Evolutionary conservation across 176 grass and related monocot species (phyloP).

Genomic region (Oryza glaberrima): DNA sequence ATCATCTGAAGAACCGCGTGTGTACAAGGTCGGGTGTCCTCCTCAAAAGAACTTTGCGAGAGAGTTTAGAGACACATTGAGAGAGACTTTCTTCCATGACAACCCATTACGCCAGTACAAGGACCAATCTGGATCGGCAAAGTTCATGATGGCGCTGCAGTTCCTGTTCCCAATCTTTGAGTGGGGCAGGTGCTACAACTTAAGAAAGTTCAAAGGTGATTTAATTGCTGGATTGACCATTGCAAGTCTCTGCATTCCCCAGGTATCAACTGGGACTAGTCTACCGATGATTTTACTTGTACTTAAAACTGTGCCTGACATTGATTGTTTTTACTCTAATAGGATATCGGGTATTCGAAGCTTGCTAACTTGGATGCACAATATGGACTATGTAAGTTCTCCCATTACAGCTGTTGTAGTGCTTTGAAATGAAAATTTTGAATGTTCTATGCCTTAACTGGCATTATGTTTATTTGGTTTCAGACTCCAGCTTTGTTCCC

Average conservation of each 20-base stretch:
- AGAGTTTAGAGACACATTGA: slow-evolving; percentile 65
- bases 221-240: slow-evolving; percentile 88
- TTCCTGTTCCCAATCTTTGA: slow-evolving; percentile 85
- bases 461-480: slow-evolving; percentile 39
- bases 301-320: slow-evolving; percentile 16
- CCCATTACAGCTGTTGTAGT: not conserved
- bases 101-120: slow-evolving; percentile 72
- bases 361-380: slow-evolving; percentile 90
- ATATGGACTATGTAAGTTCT: slow-evolving; percentile 86
- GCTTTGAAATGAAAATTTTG: not conserved
- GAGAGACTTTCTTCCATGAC: slow-evolving; percentile 85
- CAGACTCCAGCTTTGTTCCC: slow-evolving; percentile 90
- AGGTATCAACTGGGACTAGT: slow-evolving; percentile 54
- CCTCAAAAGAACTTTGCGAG: slow-evolving; percentile 55
- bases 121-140: slow-evolving; percentile 53
- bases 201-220: slow-evolving; percentile 87
- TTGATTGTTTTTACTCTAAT: slow-evolving; percentile 32
- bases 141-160: slow-evolving; percentile 59
- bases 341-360: slow-evolving; percentile 96
- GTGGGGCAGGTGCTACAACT: slow-evolving; percentile 72
- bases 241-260: slow-evolving; percentile 95
- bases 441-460: slow-evolving; percentile 21
- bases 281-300: slow-evolving; percentile 6
- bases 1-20: slow-evolving; percentile 20
- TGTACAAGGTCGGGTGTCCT: slow-evolving; percentile 80